Conservation (phyloP, 1,284 basidiomycete genomes). For the Pulveroboletus ridleyi region DNA sequence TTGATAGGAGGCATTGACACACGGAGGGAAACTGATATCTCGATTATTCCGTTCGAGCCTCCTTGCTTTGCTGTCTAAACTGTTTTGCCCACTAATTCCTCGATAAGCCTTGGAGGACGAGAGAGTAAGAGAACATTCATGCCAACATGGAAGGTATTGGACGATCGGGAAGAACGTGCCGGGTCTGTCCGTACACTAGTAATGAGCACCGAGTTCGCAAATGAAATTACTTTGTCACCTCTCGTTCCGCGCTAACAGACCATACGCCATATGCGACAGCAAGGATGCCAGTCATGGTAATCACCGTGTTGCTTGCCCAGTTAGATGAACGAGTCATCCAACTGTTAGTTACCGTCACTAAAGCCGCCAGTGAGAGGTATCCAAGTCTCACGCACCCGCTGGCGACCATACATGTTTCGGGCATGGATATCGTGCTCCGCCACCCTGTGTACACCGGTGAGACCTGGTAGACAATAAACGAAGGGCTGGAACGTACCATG, state of each 20-base stretch:
- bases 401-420: constrained; percentile 78
- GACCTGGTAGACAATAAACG: too few relatives aligned
- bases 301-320: constrained; percentile 72
- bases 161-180: constrained; percentile 50
- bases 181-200: constrained; percentile 27
- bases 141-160: neutral
- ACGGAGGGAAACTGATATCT: neutral
- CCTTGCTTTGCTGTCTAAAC: constrained; percentile 43
- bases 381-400: constrained; percentile 50
- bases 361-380: neutral
- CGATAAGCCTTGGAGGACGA: constrained; percentile 10
- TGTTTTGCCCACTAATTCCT: constrained; percentile 55
- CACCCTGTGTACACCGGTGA: too few relatives aligned
- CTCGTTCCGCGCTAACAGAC: constrained; percentile 26
- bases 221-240: constrained; percentile 49
- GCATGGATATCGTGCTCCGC: constrained; percentile 65
- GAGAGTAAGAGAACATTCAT: neutral
- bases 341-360: constrained; percentile 45
- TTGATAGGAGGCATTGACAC: too few relatives aligned
- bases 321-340: constrained; percentile 75
- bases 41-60: constrained; percentile 19
- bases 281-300: constrained; percentile 64
- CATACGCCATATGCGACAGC: constrained; percentile 35
- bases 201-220: constrained; percentile 11
- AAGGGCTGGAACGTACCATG: too few relatives aligned